Conservation (phyloP, 768 basidiomycete species). For the Boletus huronensis region DNA sequence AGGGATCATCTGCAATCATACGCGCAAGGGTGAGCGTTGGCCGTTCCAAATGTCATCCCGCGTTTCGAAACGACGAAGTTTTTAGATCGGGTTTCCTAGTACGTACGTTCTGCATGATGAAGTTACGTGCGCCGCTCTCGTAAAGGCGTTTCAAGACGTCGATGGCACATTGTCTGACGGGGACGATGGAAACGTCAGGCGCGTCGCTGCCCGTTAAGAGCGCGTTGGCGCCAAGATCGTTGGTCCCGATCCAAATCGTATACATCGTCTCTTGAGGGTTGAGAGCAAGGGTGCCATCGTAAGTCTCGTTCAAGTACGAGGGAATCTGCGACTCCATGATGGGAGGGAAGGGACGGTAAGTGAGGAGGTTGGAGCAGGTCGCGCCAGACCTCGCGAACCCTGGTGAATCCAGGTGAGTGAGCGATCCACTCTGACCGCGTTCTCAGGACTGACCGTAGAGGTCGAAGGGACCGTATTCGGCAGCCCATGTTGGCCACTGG, state of each 20-base stretch:
- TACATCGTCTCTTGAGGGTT: constrained; percentile 49
- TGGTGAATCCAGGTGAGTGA: background rate
- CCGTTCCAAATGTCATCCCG: background rate
- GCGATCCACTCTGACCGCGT: too few species aligned
- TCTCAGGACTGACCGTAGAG: constrained; percentile 38
- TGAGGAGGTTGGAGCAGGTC: constrained; percentile 62
- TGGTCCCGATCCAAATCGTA: constrained; percentile 67
- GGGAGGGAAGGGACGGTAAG: constrained; percentile 54
- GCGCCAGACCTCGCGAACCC: constrained; percentile 58
- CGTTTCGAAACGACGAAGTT: background rate
- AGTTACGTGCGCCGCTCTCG: constrained; percentile 57
- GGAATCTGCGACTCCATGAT: constrained; percentile 50
- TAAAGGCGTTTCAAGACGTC: constrained; percentile 59
- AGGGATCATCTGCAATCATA: constrained; percentile 48
- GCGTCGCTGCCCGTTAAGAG: constrained; percentile 49
- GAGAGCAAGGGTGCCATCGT: constrained; percentile 38
- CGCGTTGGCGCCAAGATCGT: constrained; percentile 55
- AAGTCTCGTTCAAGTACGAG: constrained; percentile 41
- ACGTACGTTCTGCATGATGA: constrained; percentile 67
- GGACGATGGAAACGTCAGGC: constrained; percentile 50
- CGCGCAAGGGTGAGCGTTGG: background rate
- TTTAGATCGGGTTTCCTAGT: background rate
- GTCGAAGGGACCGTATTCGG: constrained; percentile 49
- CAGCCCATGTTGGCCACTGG: constrained; percentile 61
- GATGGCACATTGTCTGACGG: constrained; percentile 55